These are phyloP conservation scores for Fraxinus albicans DNA, from an alignment of 305 asterid genomes.

Conservation along the genomic window DNA sequence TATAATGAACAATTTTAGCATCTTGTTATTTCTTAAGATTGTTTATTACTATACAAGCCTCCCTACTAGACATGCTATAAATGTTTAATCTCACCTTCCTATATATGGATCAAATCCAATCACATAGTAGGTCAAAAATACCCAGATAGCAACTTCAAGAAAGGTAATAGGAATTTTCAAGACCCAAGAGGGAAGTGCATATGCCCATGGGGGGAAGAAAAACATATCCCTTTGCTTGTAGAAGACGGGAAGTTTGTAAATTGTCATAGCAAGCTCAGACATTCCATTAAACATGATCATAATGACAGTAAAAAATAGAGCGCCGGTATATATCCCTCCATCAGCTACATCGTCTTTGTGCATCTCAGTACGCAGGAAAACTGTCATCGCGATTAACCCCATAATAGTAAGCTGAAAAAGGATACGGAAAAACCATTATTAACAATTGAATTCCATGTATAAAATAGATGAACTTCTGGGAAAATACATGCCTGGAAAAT, in stretches of 20 bases:
- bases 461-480: neutral
- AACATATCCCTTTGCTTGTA: slow-evolving; percentile 40
- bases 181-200: slow-evolving; percentile 41
- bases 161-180: slow-evolving; percentile 34
- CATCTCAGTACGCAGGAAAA: slow-evolving; percentile 36
- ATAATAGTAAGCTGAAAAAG: slow-evolving; percentile 24
- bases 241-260: slow-evolving; percentile 40
- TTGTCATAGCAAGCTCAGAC: slow-evolving; percentile 38
- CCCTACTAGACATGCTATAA: neutral
- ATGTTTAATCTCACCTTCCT: slow-evolving; percentile 25
- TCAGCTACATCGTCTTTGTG: slow-evolving; percentile 19
- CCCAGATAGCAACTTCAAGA: slow-evolving; percentile 35
- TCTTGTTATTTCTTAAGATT: neutral
- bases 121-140: slow-evolving; percentile 32
- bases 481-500: slow-evolving; percentile 24
- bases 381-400: slow-evolving; percentile 34
- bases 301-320: slow-evolving; percentile 26
- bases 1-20: neutral
- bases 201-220: slow-evolving; percentile 37
- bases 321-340: slow-evolving; percentile 35
- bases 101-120: slow-evolving; percentile 37
- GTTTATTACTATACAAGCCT: neutral
- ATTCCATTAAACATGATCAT: slow-evolving; percentile 41
- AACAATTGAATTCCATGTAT: neutral
- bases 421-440: neutral